Conservation (phyloP, 176 grass and related monocot species). For the Guadua angustifolia region DNA sequence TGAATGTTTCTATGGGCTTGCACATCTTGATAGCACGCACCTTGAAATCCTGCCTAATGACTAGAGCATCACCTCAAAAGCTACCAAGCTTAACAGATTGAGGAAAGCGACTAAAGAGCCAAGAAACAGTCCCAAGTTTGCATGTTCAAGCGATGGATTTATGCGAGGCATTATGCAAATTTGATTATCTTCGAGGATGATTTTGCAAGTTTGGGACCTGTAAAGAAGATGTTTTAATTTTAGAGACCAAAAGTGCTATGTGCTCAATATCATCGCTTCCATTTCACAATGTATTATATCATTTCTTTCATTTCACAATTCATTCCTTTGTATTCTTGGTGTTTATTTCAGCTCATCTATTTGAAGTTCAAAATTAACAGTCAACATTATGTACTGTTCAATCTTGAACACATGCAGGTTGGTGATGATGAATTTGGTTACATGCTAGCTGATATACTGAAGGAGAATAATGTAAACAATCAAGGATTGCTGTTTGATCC, state of each 20-base stretch:
- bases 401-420: conserved; percentile 57
- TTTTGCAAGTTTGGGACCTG: not conserved
- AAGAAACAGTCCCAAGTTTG: not conserved
- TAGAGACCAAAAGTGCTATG: conserved; percentile 16
- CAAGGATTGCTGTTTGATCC: conserved; percentile 82
- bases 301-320: not conserved
- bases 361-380: not conserved
- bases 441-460: conserved; percentile 89
- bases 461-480: conserved; percentile 91
- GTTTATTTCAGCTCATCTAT: not conserved
- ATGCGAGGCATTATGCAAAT: not conserved
- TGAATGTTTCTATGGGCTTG: not conserved
- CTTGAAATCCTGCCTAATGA: conserved; percentile 1
- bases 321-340: conserved; percentile 14
- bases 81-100: not conserved
- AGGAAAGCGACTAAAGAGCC: not conserved
- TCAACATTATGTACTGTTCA: not conserved
- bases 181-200: not conserved
- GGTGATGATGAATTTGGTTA: conserved; percentile 99
- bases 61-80: not conserved
- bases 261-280: not conserved
- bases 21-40: not conserved
- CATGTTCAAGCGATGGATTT: conserved; percentile 3
- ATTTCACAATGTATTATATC: no score
- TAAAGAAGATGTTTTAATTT: conserved; percentile 4